phyloP scores from a whole-genome alignment of 441 rosid genomes.

The Isatis lusitanica region DNA sequence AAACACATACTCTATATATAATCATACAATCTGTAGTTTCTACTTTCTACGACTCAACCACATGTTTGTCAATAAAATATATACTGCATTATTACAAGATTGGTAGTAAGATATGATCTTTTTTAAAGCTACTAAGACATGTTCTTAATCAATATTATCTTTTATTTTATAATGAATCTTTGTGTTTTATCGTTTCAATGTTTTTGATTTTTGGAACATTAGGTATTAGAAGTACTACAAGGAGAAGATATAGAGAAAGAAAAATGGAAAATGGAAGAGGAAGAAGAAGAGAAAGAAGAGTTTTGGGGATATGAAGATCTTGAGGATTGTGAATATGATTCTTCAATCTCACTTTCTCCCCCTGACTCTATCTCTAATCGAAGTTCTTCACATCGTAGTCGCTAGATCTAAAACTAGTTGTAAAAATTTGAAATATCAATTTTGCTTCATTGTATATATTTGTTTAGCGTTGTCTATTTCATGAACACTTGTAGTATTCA shows the following conservation, averaged over 20 bases:
- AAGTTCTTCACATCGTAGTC: constrained; percentile 40
- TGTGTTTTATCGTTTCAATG: background rate
- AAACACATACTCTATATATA: background rate
- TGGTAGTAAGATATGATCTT: background rate
- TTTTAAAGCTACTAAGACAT: background rate
- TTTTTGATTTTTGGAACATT: background rate
- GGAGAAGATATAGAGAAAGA: constrained; percentile 60
- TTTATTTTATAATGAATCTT: background rate
- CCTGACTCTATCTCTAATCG: constrained; percentile 53
- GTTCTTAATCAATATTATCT: background rate
- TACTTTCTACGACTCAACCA: background rate
- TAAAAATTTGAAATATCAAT: constrained; percentile 21
- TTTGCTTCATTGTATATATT: constrained; percentile 35
- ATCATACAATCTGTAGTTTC: background rate
- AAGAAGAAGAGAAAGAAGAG: constrained; percentile 69
- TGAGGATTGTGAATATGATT: constrained; percentile 60
- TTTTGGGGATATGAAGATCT: constrained; percentile 95
- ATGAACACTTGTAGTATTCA: constrained; percentile 25
- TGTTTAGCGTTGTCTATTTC: constrained; percentile 34
- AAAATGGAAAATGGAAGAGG: constrained; percentile 80
- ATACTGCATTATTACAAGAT: constrained; percentile 10
- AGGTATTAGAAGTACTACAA: constrained; percentile 70
- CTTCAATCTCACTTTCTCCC: constrained; percentile 58
- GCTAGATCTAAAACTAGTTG: constrained; percentile 29
- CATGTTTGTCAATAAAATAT: constrained; percentile 1